Evolutionary conservation across 306 rosid genomes (phyloP).

Genomic region (Glycyrrhiza uralensis): DNA sequence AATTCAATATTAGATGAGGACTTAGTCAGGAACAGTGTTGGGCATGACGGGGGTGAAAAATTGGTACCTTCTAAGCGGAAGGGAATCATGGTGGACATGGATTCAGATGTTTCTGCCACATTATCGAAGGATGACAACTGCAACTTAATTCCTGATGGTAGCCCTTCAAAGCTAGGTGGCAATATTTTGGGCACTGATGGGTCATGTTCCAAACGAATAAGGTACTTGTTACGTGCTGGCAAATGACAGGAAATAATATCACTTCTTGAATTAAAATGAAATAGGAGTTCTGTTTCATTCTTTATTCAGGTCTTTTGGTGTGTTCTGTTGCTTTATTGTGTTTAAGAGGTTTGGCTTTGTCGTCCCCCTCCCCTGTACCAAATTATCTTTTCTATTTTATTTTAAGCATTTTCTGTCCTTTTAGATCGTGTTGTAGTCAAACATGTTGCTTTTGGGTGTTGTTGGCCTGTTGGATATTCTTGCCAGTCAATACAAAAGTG

Average conservation of each 20-base stretch:
- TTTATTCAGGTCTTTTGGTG: neutral
- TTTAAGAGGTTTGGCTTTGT: neutral
- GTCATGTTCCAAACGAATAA: slow-evolving; percentile 44
- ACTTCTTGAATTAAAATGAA: slow-evolving; percentile 6
- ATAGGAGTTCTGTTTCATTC: neutral
- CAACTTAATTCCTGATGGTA: slow-evolving; percentile 28
- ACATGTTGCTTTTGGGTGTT: slow-evolving; percentile 10
- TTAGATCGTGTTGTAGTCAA: neutral
- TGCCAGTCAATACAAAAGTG: neutral
- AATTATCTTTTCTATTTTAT: neutral
- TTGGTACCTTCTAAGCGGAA: slow-evolving; percentile 49
- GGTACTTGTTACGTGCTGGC: slow-evolving; percentile 40
- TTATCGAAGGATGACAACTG: slow-evolving; percentile 34
- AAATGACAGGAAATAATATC: neutral
- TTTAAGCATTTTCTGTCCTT: neutral
- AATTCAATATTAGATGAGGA: slow-evolving; percentile 23
- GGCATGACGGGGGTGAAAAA: slow-evolving; percentile 30
- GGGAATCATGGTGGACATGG: slow-evolving; percentile 34
- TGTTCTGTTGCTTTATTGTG: neutral
- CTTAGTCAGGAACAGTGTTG: slow-evolving; percentile 12
- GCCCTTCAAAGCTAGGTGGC: slow-evolving; percentile 26
- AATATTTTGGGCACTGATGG: slow-evolving; percentile 27
- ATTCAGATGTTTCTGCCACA: slow-evolving; percentile 37
- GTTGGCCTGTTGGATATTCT: slow-evolving; percentile 1
- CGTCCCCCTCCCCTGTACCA: neutral